Evolutionary conservation across 352 stramenopile genomes (phyloP).

Genomic region (Phytophthora nicotianae): DNA sequence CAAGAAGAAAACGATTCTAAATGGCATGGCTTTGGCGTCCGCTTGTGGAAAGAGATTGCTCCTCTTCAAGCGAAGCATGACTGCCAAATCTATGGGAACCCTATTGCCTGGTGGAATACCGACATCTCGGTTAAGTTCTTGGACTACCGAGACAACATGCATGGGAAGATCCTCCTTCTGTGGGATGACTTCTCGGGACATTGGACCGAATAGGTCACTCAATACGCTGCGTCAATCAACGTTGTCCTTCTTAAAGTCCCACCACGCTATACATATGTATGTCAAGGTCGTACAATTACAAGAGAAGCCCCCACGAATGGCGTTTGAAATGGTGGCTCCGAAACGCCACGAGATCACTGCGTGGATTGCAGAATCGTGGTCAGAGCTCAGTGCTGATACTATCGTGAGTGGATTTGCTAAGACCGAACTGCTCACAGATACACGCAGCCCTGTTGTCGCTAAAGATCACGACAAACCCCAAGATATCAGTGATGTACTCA

Average conservation of each 20-base stretch:
- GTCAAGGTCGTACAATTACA: not conserved
- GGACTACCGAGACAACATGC: constrained; percentile 2
- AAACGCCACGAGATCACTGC: too few relatives aligned
- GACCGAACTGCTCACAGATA: not conserved
- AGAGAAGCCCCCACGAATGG: too few relatives aligned
- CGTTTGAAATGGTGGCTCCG: too few relatives aligned
- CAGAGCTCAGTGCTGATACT: not conserved
- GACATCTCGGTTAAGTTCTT: constrained; percentile 2
- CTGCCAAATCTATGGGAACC: constrained; percentile 3
- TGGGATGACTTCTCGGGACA: constrained; percentile 3
- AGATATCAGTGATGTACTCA: not conserved
- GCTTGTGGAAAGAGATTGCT: constrained; percentile 17
- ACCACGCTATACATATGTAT: constrained; percentile 4
- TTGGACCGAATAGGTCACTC: not conserved
- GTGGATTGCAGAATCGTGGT: not conserved
- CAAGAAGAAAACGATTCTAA: constrained; percentile 1
- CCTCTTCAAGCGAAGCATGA: not conserved
- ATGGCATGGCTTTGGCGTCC: constrained; percentile 6
- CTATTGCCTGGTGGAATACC: constrained; percentile 1
- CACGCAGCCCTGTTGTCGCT: not conserved
- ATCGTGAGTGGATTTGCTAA: constrained; percentile 5
- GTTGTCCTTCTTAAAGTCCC: constrained; percentile 2
- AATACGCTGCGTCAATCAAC: not conserved
- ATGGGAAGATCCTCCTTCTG: not conserved
- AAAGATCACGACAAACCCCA: not conserved